Evolutionary conservation across 2,329 filamentous ascomycete genomes (phyloP), one percentile per base, ranked within the genome.

Genomic region (Scleromitrula shiraiana): DNA sequence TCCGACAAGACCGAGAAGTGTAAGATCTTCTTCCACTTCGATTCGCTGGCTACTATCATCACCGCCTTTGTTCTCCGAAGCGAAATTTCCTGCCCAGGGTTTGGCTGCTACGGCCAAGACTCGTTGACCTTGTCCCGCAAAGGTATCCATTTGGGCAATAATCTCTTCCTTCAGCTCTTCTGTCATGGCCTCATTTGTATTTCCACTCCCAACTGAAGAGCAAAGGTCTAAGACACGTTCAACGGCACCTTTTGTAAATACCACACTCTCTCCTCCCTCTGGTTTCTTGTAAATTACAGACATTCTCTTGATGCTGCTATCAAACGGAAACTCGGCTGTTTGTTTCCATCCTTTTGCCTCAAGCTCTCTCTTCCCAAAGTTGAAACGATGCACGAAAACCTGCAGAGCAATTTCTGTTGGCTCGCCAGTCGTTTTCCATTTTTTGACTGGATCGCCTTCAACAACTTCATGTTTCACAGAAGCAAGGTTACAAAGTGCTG

Each of bases 291-390:
- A 84, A 46, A 86, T 79, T 29, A 85, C 82, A 0, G 82, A 84
- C 83, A 88, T 88, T 57, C 82, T 84, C 69, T 88, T 88, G 53
- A 87, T 76, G 49, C 78, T 78, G 0, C 82, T 86, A 60, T 88
- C 83, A 53, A 88, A 88, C 0, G 82, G 83, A 50, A 83, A 85
- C 56, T 88, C 84, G 2, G 79, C 77, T 20, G 80, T 66, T 54
- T 83, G 71, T 19, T 67, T 68, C 78, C 78, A 83, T 24, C 68
- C 58, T 0, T 75, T 67, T 3, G 66, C 66, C 2, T 75, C 68
- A 2, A 0, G 71, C 72, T 53, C 76, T 72, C 6, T 68, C 67
- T 12, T 72, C 67, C 8, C 76, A 71, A 52, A 79, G 47, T 77
- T 69, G 61, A 88, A 88, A 8, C 83, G 78, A 37, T 76, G 77